A percentile compares a stretch with the other conserved stretches of the same genome.
phyloP scores from a whole-genome alignment of 345 rosid species.

The Balakata baccata region DNA sequence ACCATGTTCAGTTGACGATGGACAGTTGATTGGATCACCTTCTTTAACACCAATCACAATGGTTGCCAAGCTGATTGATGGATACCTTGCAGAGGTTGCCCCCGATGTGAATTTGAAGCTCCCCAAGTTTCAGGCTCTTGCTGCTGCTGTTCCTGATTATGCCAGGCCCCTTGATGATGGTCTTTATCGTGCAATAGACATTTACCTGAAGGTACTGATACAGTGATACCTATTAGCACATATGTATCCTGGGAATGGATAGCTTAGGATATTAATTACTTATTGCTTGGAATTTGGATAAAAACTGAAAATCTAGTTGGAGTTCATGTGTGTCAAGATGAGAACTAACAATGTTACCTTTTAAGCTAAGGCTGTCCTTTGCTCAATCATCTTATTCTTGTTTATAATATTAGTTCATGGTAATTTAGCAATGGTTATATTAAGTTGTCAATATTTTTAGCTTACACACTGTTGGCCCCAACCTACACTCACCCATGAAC shows the following conservation, averaged over 20 bases:
- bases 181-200: conserved; percentile 91
- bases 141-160: conserved; percentile 84
- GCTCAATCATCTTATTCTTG: background rate
- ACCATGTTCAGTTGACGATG: conserved; percentile 74
- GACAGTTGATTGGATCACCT: conserved; percentile 80
- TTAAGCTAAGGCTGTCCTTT: background rate
- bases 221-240: conserved; percentile 11
- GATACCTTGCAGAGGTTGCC: conserved; percentile 96
- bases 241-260: background rate
- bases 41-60: conserved; percentile 70
- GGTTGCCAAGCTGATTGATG: conserved; percentile 95
- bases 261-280: conserved; percentile 10
- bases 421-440: background rate
- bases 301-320: background rate
- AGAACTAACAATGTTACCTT: background rate
- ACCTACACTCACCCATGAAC: background rate
- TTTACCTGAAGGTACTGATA: conserved; percentile 76
- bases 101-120: conserved; percentile 91
- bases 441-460: background rate
- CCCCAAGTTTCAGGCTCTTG: conserved; percentile 88
- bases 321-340: background rate
- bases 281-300: conserved; percentile 10
- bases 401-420: too few species aligned
- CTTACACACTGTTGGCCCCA: background rate
- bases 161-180: conserved; percentile 92